Evolutionary conservation across 2,329 filamentous ascomycete species (phyloP), one percentile per base, ranked within the genome.

Genomic region (Epichloe amarillans): DNA sequence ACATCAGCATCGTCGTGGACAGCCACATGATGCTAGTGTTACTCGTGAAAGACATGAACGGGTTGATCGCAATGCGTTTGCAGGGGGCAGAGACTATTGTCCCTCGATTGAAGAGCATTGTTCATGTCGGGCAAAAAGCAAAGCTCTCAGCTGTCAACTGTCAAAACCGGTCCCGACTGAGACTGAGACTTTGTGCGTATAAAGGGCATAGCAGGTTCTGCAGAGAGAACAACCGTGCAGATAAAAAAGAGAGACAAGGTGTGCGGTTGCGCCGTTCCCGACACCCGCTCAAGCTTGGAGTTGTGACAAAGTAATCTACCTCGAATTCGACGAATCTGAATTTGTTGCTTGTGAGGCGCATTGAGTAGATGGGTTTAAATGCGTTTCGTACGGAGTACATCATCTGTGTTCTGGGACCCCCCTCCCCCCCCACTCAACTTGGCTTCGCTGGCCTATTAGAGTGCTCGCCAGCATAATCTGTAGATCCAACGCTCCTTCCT

Each of bases 1-100:
- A 35, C 50, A 48, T 50, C n/a, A 49, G 43, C 19, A 38, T 38
- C 40, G 38, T 51, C 30, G 36, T 53, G 52, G 21, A 5, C 15
- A 47, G 48, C 23, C 46, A 46, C 51, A 48, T 52, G 42, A 38
- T 49, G 30, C 47, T 26, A 30, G 47, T 45, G 36, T 15, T 33
- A 43, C 36, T 46, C 30, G 26, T 17, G 33, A 38, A 30, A 19
- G 15, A n/a, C 17, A 35, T 44, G 21, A 23, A 40, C 11, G 33
- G 46, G 23, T 38, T 33, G 40, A 43, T 48, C 30, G 35, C 21
- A 46, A 45, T 36, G 37, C 30, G 44, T 12, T 26, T 43, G 33
- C 50, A 37, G 45, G 11, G 11, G 30, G 43, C 30, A 5, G 23
- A 23, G 30, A 38, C 36, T 46, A n/a, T 49, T 46, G 40, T 52